Evolutionary conservation across 2,329 filamentous ascomycete species (phyloP).

Genomic region (Aspergillus arachidicola): DNA sequence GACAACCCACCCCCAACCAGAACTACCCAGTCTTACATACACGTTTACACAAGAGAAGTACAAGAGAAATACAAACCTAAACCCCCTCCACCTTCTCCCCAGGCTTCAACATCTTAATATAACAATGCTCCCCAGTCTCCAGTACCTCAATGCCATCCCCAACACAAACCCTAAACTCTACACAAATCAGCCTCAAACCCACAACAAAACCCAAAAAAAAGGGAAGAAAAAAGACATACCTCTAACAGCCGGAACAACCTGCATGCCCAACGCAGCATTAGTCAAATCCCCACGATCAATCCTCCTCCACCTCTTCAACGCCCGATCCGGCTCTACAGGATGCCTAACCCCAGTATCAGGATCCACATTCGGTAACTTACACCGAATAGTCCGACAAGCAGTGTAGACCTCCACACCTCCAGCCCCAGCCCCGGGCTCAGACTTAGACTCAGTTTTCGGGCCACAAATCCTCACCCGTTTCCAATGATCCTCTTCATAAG

Average conservation of each 20-base stretch:
- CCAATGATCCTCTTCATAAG: conserved; percentile 62
- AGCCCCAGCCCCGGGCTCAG: not conserved
- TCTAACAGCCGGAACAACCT: conserved; percentile 44
- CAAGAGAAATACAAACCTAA: conserved; percentile 6
- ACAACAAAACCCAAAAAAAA: not conserved
- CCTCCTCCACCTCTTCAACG: conserved; percentile 52
- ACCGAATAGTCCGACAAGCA: conserved; percentile 60
- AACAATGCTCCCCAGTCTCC: conserved; percentile 47
- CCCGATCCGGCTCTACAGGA: conserved; percentile 50
- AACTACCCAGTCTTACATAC: no score
- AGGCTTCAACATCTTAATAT: conserved; percentile 45
- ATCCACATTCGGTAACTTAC: conserved; percentile 62
- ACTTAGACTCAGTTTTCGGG: conserved; percentile 1
- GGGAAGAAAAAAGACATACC: conserved; percentile 23
- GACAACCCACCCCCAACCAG: no score
- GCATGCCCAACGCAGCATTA: conserved; percentile 57
- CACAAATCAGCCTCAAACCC: not conserved
- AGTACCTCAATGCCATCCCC: conserved; percentile 44
- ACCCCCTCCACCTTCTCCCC: conserved; percentile 36
- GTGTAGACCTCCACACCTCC: conserved; percentile 44
- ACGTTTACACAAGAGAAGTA: not conserved
- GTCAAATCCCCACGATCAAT: conserved; percentile 54
- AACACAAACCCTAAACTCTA: conserved; percentile 39
- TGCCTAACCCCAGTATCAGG: conserved; percentile 57
- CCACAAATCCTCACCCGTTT: conserved; percentile 44